Conservation (phyloP, 495 filamentous ascomycete genomes). For the Aspergillus cristatus region DNA sequence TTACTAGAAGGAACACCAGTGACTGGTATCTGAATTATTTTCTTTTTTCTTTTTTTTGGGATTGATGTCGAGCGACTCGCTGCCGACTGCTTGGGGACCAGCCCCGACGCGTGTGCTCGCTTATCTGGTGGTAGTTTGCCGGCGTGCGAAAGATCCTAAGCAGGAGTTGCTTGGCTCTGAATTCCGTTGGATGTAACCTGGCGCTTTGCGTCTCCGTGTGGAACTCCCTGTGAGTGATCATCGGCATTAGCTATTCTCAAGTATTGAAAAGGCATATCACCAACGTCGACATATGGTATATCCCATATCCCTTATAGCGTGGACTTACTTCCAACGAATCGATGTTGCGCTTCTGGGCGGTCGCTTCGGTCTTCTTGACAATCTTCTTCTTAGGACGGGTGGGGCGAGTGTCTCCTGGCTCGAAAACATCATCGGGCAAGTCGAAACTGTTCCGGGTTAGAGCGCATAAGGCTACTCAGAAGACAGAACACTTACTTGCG, state of each 20-base stretch:
- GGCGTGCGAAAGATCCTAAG: conserved; percentile 14
- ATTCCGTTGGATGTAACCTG: conserved; percentile 27
- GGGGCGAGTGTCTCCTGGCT: conserved; percentile 66
- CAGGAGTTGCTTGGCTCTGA: conserved; percentile 23
- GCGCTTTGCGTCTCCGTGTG: conserved; percentile 30
- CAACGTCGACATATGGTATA: conserved; percentile 11
- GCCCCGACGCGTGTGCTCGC: conserved; percentile 18
- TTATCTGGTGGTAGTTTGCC: conserved; percentile 1
- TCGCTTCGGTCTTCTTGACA: conserved; percentile 29
- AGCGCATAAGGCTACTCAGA: not conserved
- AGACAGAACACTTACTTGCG: conserved; percentile 53
- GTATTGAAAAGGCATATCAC: conserved; percentile 12
- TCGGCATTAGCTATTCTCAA: conserved; percentile 30
- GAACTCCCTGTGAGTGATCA: conserved; percentile 19
- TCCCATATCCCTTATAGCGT: conserved; percentile 18
- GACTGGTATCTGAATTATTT: conserved; percentile 4
- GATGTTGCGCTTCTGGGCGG: conserved; percentile 34
- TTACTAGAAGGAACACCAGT: conserved; percentile 8
- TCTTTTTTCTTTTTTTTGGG: not conserved
- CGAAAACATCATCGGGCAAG: conserved; percentile 83
- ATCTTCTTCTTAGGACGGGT: conserved; percentile 55
- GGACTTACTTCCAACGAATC: conserved; percentile 41
- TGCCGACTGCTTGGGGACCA: conserved; percentile 21
- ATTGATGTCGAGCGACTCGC: conserved; percentile 2
- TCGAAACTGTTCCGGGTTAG: conserved; percentile 51